Base-by-base conservation (phyloP, 2,329 filamentous ascomycete species). In the Apiospora saccharicola region DNA sequence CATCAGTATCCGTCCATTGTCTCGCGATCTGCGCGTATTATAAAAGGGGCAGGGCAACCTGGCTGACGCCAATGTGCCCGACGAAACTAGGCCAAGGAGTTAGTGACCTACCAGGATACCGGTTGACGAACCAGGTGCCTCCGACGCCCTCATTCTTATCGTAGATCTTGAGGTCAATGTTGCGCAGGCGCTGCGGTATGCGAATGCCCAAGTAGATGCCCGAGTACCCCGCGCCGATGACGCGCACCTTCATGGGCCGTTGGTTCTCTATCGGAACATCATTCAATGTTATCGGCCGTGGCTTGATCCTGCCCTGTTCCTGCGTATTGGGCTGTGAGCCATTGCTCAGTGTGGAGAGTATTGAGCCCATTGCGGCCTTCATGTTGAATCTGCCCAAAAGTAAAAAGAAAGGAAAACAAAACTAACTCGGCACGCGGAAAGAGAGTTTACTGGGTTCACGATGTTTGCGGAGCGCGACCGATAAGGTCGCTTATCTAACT, bases 121-220 rank as follows among this genome's bases (percentile, higher is more conserved):
- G 77, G 68, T 83, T 83, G 71, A 80, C 79, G 74, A 79, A 80
- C 82, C 82, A 83, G 22, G 81, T 83, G n/a, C 82, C 82, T 14
- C 82, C 82, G 37, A 82, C 77, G 12, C 76, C 78, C 43, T 78
- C 78, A 37, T 81, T 78, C 71, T 79, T 81, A 69, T 82, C 81
- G 70, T 80, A 82, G 37, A 82, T 81, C 64, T 72, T 73, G 19
- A 81, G 73, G 53, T 81, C 80, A 43, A 82, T 67, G 72, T 82
- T 82, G 69, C 78, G 78, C 30, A 82, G 73, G 41, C 80, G 76
- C 57, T 81, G 79, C 6, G 81, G 78, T 72, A 82, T 79, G 22
- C 80, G 75, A 47, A 82, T 79, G 14, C 80, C 80, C 19, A 81
- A 72, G 71, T 82, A 79, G 61, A 82, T 81, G 16, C 81, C 81